These are phyloP conservation scores for Paraurostyla sp. DNA, from an alignment of 73 alveolate genomes.

Conservation along the genomic window DNA sequence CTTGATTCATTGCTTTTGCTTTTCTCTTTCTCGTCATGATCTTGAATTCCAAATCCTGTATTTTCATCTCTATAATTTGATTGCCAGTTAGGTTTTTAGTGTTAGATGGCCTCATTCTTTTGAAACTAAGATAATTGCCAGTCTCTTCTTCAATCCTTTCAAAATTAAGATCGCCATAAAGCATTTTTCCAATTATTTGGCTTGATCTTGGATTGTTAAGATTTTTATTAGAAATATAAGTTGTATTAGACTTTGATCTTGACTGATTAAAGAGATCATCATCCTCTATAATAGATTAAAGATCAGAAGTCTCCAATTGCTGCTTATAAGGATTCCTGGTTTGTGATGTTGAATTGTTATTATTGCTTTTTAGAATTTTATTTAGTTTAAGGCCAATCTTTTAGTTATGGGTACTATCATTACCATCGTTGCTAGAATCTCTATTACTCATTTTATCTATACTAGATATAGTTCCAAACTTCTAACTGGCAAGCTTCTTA, in stretches of 20 bases:
- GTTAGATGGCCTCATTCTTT: background rate
- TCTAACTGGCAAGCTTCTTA: background rate
- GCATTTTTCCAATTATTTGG: background rate
- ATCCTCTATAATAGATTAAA: background rate
- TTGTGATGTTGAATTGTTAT: background rate
- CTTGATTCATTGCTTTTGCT: background rate
- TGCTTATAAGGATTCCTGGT: too few species aligned
- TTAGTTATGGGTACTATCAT: background rate
- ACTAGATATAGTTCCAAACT: too few species aligned
- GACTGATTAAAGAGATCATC: background rate
- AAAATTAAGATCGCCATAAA: background rate
- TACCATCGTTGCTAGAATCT: background rate
- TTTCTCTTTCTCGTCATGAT: background rate
- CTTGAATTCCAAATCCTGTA: background rate
- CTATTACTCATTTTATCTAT: background rate
- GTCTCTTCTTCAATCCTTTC: slow-evolving; percentile 19
- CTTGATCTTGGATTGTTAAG: too few species aligned
- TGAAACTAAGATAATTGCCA: slow-evolving; percentile 9
- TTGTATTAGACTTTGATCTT: background rate
- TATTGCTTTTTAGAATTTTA: background rate
- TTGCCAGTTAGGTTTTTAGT: background rate
- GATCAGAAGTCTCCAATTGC: too few species aligned
- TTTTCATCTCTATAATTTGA: background rate
- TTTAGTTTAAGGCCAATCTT: too few species aligned
- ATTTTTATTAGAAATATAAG: background rate